A percentile compares a stretch with the other conserved stretches of the same genome.
These are phyloP conservation scores for Amesomyces nigricolor DNA, from an alignment of 2,329 filamentous ascomycete species.

Conservation along the genomic window DNA sequence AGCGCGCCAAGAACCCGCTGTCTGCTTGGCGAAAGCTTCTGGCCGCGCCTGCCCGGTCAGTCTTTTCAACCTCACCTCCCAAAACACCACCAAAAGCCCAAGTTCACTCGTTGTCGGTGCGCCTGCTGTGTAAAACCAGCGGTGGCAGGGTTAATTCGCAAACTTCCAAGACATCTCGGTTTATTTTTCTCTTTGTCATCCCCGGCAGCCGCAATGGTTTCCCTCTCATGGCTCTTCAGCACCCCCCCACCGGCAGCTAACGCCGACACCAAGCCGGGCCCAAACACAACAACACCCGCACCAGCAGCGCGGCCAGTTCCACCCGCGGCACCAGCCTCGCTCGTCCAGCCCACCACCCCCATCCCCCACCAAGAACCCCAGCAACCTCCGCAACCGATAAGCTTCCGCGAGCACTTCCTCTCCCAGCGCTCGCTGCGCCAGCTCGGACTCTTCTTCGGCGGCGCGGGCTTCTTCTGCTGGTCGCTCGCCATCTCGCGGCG, in stretches of 20 bases:
- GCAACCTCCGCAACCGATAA: neutral
- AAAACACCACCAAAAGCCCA: neutral
- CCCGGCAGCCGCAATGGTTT: neutral
- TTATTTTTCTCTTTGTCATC: too few species aligned
- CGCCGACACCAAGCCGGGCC: neutral
- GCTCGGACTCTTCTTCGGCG: conserved; percentile 65
- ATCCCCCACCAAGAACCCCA: neutral
- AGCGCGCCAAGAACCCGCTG: neutral
- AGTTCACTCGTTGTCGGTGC: neutral
- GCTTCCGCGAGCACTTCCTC: conserved; percentile 26
- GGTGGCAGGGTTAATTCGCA: neutral
- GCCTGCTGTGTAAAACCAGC: neutral
- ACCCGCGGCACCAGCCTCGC: neutral
- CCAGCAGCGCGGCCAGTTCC: neutral
- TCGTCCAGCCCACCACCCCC: neutral
- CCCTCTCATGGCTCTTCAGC: conserved; percentile 8
- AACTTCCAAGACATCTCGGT: neutral
- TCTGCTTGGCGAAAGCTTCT: conserved; percentile 6
- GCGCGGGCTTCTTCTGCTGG: conserved; percentile 67
- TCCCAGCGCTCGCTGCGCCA: conserved; percentile 53
- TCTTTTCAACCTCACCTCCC: neutral
- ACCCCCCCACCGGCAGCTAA: neutral
- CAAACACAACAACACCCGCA: neutral
- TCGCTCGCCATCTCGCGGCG: conserved; percentile 68
- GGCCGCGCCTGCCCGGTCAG: neutral